Percentiles rank a stretch among this genome's conserved stretches.
Evolutionary conservation across 129 eudicot species (phyloP).

Genomic region (Chrysanthemum lavandulifolium): DNA sequence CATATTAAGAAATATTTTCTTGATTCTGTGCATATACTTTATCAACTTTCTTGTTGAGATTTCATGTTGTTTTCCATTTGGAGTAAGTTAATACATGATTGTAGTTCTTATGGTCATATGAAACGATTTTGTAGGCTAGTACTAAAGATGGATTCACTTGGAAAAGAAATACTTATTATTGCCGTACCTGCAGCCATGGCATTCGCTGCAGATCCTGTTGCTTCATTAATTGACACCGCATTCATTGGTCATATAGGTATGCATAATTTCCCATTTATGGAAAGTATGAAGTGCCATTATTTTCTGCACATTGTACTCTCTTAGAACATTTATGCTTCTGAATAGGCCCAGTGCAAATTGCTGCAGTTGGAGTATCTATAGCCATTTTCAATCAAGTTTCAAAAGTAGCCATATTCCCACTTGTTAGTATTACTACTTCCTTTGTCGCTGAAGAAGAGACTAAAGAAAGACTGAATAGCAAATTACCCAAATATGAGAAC

Average conservation of each 20-base stretch:
- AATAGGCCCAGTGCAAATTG: slow-evolving; percentile 73
- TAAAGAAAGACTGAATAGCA: slow-evolving; percentile 33
- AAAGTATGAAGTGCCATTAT: background rate
- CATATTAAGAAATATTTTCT: background rate
- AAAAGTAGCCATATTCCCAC: slow-evolving; percentile 80
- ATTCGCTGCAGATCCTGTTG: slow-evolving; percentile 83
- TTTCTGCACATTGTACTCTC: background rate
- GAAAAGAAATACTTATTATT: slow-evolving; percentile 56
- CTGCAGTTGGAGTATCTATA: slow-evolving; percentile 85
- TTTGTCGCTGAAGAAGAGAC: slow-evolving; percentile 94
- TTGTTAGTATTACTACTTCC: slow-evolving; percentile 92
- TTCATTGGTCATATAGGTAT: slow-evolving; percentile 62
- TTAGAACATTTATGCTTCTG: background rate
- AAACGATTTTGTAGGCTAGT: slow-evolving; percentile 34
- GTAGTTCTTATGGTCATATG: background rate
- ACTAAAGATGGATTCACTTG: slow-evolving; percentile 74
- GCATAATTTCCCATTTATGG: background rate
- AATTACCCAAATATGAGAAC: slow-evolving; percentile 23
- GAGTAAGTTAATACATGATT: background rate
- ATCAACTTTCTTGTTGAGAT: background rate
- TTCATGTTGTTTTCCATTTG: background rate
- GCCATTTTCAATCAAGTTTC: slow-evolving; percentile 93
- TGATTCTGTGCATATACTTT: background rate
- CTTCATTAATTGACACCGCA: slow-evolving; percentile 79
- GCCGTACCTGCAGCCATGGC: slow-evolving; percentile 91